phyloP scores from a whole-genome alignment of 2,329 filamentous ascomycete species.

The Bimuria novae-zelandiae region DNA sequence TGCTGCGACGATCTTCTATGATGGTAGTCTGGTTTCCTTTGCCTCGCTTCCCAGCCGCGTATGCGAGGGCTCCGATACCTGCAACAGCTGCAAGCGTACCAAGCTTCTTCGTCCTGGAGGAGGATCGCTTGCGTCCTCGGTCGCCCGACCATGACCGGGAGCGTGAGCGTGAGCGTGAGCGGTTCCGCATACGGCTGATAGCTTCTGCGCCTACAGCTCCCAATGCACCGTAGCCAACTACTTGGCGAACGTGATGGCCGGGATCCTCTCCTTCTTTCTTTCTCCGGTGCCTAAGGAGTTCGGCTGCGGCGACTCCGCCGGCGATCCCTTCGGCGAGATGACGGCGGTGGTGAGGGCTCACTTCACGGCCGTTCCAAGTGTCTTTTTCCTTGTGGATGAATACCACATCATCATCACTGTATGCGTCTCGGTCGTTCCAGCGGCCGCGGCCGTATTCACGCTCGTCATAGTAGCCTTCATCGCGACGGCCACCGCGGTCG shows the following conservation, averaged over 20 bases:
- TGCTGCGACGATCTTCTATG: constrained; percentile 53
- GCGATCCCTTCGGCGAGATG: constrained; percentile 67
- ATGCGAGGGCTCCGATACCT: constrained; percentile 63
- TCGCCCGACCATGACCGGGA: constrained; percentile 45
- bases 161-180: constrained; percentile 37
- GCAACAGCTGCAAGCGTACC: constrained; percentile 65
- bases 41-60: constrained; percentile 53
- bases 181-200: constrained; percentile 55
- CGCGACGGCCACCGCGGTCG: constrained; percentile 52
- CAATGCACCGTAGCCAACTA: constrained; percentile 64
- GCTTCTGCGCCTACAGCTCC: constrained; percentile 66
- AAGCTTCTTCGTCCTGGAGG: constrained; percentile 55
- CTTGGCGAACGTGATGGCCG: constrained; percentile 57
- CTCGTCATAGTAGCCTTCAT: constrained; percentile 43
- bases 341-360: constrained; percentile 57
- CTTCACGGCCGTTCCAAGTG: constrained; percentile 42
- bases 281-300: constrained; percentile 62
- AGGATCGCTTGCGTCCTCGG: constrained; percentile 34
- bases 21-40: constrained; percentile 53
- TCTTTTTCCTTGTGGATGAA: constrained; percentile 61
- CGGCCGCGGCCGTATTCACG: constrained; percentile 45
- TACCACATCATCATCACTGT: constrained; percentile 66
- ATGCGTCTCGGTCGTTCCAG: constrained; percentile 52
- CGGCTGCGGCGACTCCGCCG: constrained; percentile 64
- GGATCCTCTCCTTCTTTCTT: constrained; percentile 61